Conservation (phyloP, 2,329 filamentous ascomycete genomes). For the Cadophora gregata region DNA sequence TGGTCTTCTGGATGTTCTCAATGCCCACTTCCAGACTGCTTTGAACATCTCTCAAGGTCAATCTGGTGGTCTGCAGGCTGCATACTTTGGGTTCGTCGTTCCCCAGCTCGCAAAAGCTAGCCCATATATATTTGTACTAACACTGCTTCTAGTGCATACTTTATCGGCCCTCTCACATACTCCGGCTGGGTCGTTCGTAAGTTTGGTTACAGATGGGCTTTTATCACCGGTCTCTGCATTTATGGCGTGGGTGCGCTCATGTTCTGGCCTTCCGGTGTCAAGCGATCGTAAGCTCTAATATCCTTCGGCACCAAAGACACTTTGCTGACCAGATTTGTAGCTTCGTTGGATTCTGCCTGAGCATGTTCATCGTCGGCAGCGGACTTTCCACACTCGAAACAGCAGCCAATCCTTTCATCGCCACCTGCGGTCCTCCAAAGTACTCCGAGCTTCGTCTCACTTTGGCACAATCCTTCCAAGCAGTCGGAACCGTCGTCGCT, state of each 20-base stretch:
- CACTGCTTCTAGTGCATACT: conserved; percentile 60
- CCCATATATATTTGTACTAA: not conserved
- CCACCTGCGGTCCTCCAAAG: conserved; percentile 69
- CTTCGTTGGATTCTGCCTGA: conserved; percentile 40
- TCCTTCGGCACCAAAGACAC: fast-evolving
- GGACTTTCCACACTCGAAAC: conserved; percentile 80
- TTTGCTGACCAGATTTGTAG: conserved; percentile 16
- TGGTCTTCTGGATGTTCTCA: conserved; percentile 81
- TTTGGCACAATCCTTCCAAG: conserved; percentile 77
- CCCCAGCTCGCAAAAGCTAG: not conserved
- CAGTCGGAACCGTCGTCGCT: conserved; percentile 73
- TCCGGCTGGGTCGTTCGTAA: conserved; percentile 74
- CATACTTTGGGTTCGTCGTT: conserved; percentile 60
- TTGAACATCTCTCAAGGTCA: conserved; percentile 62
- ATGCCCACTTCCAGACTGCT: conserved; percentile 61
- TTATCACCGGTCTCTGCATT: conserved; percentile 76
- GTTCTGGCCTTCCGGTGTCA: conserved; percentile 80
- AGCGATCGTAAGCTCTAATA: conserved; percentile 34
- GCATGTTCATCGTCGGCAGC: conserved; percentile 72
- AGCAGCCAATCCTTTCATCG: conserved; percentile 74
- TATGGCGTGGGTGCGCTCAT: conserved; percentile 79
- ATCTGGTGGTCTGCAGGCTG: conserved; percentile 69
- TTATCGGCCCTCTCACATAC: conserved; percentile 68
- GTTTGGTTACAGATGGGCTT: conserved; percentile 78
- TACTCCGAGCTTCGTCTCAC: conserved; percentile 78